A percentile compares a stretch with the other conserved stretches of the same genome.
Conservation (phyloP, 768 basidiomycete genomes). For the Tricholomella constricta region DNA sequence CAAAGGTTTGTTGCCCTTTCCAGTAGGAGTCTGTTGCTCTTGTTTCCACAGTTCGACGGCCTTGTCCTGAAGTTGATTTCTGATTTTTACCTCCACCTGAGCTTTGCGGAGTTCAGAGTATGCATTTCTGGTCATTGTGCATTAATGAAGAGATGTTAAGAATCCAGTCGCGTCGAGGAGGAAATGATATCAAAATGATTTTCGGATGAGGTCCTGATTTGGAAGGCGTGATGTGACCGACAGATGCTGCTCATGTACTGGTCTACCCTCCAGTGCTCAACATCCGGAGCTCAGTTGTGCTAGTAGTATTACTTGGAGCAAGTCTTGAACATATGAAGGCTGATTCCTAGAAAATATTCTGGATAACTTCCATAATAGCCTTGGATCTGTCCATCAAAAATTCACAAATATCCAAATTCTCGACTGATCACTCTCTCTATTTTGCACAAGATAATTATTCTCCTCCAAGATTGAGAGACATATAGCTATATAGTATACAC, state of each 20-base stretch:
- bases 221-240: no score
- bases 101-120: neutral
- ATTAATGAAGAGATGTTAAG: neutral
- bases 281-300: no score
- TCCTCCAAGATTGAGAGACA: neutral
- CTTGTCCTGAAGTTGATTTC: neutral
- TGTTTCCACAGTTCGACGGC: neutral
- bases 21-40: constrained; percentile 1
- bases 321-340: no score
- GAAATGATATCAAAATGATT: neutral
- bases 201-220: no score
- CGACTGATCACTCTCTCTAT: neutral
- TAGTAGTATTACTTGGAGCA: no score
- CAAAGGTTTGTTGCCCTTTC: neutral
- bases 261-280: no score
- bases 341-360: no score
- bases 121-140: neutral
- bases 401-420: neutral
- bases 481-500: neutral
- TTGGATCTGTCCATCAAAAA: neutral
- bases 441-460: no score
- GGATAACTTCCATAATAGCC: neutral
- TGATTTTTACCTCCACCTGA: neutral
- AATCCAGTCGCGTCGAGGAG: neutral
- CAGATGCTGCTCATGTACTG: no score